phyloP scores from a whole-genome alignment of 1,284 basidiomycete species.

The Leccinum angustisporum region DNA sequence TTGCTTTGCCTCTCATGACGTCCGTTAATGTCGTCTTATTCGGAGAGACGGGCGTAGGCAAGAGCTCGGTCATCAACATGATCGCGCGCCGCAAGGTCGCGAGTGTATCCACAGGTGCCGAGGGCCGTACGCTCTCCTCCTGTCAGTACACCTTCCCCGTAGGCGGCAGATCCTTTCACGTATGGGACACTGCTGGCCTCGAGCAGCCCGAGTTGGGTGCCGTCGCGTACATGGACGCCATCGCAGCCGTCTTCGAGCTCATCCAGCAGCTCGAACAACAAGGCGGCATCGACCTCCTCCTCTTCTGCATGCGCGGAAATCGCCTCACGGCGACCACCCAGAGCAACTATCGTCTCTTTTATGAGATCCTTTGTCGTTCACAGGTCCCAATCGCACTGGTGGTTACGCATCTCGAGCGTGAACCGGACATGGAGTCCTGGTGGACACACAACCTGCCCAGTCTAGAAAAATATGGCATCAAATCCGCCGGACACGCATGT shows the following conservation, averaged over 20 bases:
- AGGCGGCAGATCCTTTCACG: conserved; percentile 17
- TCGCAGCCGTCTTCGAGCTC: conserved; percentile 34
- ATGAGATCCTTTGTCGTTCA: conserved; percentile 33
- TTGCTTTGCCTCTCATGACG: conserved; percentile 15
- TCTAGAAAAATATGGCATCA: conserved; percentile 28
- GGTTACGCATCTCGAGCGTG: conserved; percentile 38
- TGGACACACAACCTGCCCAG: conserved; percentile 25
- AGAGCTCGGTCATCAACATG: conserved; percentile 30
- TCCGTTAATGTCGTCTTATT: conserved; percentile 29
- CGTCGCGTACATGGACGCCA: conserved; percentile 29
- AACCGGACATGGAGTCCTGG: conserved; percentile 34
- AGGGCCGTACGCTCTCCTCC: conserved; percentile 24
- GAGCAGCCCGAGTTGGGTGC: conserved; percentile 33
- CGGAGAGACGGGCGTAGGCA: conserved; percentile 28
- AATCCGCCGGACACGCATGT: conserved; percentile 34
- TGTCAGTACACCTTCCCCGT: conserved; percentile 25
- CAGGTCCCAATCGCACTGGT: conserved; percentile 37
- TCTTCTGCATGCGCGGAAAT: conserved; percentile 37
- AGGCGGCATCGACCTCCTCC: conserved; percentile 38
- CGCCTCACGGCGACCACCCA: conserved; percentile 33
- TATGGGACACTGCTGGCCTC: conserved; percentile 41
- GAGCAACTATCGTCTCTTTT: conserved; percentile 38
- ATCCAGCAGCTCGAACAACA: conserved; percentile 30
- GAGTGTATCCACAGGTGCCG: conserved; percentile 15
- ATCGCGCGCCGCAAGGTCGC: conserved; percentile 25